These are phyloP conservation scores for Flaveria trinervia DNA, from an alignment of 129 eudicot species.

Conservation along the genomic window DNA sequence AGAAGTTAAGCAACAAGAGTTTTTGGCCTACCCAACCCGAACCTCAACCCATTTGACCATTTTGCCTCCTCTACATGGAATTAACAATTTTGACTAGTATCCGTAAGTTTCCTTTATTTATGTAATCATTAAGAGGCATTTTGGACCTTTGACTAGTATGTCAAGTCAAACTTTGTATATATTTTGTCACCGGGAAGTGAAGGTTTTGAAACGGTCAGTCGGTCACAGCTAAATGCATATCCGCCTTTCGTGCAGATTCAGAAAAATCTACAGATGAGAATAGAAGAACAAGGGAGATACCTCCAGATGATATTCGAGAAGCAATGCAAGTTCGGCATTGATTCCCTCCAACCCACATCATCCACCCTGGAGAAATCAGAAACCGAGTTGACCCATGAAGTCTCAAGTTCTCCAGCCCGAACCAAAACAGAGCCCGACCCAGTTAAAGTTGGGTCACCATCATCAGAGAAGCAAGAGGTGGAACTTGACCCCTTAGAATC, in stretches of 20 bases:
- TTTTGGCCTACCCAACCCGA: neutral
- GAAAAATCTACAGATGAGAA: slow-evolving; percentile 85
- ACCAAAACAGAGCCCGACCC: slow-evolving; percentile 31
- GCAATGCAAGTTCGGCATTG: slow-evolving; percentile 71
- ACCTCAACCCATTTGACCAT: neutral
- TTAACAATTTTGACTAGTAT: neutral
- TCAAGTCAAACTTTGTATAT: neutral
- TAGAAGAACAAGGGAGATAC: slow-evolving; percentile 71
- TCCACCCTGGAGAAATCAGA: slow-evolving; percentile 47
- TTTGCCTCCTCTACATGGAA: neutral
- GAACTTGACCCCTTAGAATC: slow-evolving; percentile 41
- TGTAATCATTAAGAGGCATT: neutral
- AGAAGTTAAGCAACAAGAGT: neutral
- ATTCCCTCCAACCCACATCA: slow-evolving; percentile 43
- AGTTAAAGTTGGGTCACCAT: slow-evolving; percentile 33
- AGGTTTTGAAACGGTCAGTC: neutral
- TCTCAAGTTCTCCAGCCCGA: slow-evolving; percentile 42
- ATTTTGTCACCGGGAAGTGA: neutral
- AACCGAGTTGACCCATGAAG: slow-evolving; percentile 30
- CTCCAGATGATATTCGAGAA: slow-evolving; percentile 87
- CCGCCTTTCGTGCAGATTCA: slow-evolving; percentile 58
- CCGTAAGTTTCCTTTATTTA: slow-evolving; percentile 1
- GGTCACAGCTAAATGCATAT: too few relatives aligned
- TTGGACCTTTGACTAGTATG: neutral
- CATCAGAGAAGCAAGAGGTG: slow-evolving; percentile 29